Conservation (phyloP, 768 basidiomycete species). For the Heimioporus sp. region DNA sequence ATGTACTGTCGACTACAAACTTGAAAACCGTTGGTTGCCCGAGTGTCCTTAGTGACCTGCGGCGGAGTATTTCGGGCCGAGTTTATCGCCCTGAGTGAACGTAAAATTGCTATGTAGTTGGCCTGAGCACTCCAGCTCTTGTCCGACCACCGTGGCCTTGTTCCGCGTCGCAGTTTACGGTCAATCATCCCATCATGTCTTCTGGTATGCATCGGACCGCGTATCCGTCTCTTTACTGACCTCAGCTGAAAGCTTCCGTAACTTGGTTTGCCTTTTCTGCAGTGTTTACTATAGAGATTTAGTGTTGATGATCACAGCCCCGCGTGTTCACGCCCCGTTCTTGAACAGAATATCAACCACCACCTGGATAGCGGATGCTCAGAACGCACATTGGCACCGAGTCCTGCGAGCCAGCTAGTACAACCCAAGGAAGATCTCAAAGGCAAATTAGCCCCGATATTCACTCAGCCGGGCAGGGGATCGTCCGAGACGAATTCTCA, state of each 20-base stretch:
- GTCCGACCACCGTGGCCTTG: no score
- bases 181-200: slow-evolving; percentile 5
- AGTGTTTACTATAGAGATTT: neutral
- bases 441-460: slow-evolving; percentile 43
- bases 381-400: slow-evolving; percentile 12
- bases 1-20: no score
- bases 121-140: no score
- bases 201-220: slow-evolving; percentile 9
- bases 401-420: neutral
- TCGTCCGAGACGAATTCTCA: slow-evolving; percentile 6
- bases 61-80: neutral
- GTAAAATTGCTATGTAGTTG: no score
- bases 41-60: no score
- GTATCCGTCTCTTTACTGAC: neutral
- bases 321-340: slow-evolving; percentile 44
- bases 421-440: slow-evolving; percentile 13
- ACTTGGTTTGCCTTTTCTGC: slow-evolving; percentile 17
- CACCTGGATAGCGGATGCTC: slow-evolving; percentile 51
- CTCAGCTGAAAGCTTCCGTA: slow-evolving; percentile 9
- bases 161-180: neutral
- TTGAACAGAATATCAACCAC: slow-evolving; percentile 42
- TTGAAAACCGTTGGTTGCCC: no score
- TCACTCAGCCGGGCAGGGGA: slow-evolving; percentile 22
- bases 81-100: neutral
- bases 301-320: slow-evolving; percentile 35